phyloP scores from a whole-genome alignment of 1,284 basidiomycete genomes.

The Cronartium ribicola region DNA sequence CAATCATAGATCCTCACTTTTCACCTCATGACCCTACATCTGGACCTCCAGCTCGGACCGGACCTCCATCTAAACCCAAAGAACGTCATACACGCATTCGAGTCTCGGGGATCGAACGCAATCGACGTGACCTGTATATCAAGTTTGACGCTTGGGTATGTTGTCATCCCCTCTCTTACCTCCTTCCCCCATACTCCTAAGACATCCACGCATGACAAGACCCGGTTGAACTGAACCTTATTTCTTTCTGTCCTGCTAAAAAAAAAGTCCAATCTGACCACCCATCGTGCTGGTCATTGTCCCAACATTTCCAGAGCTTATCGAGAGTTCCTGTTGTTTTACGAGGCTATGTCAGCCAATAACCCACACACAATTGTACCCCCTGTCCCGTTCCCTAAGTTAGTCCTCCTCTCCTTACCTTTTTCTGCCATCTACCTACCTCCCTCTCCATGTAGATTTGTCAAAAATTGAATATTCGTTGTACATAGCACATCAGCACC shows the following conservation, averaged over 20 bases:
- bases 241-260: background rate
- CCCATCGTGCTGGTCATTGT: slow-evolving; percentile 80
- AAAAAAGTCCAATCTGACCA: slow-evolving; percentile 78
- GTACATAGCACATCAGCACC: slow-evolving; percentile 86
- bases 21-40: background rate
- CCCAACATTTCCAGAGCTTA: slow-evolving; percentile 87
- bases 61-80: slow-evolving; percentile 58
- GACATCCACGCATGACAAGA: no score
- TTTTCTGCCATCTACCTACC: slow-evolving; percentile 46
- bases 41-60: background rate
- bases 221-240: background rate
- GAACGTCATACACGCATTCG: slow-evolving; percentile 79
- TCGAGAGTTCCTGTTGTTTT: slow-evolving; percentile 83
- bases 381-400: slow-evolving; percentile 17
- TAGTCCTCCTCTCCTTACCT: slow-evolving; percentile 39
- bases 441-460: slow-evolving; percentile 54
- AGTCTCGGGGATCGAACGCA: slow-evolving; percentile 82
- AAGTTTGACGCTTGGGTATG: slow-evolving; percentile 85
- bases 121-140: slow-evolving; percentile 82
- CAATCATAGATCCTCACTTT: background rate
- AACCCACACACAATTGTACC: slow-evolving; percentile 66
- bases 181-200: background rate
- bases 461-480: slow-evolving; percentile 75
- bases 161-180: slow-evolving; percentile 20
- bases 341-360: slow-evolving; percentile 73